These are phyloP conservation scores for Colletotrichum orbiculare DNA, from an alignment of 2,329 filamentous ascomycete genomes.

Conservation along the genomic window DNA sequence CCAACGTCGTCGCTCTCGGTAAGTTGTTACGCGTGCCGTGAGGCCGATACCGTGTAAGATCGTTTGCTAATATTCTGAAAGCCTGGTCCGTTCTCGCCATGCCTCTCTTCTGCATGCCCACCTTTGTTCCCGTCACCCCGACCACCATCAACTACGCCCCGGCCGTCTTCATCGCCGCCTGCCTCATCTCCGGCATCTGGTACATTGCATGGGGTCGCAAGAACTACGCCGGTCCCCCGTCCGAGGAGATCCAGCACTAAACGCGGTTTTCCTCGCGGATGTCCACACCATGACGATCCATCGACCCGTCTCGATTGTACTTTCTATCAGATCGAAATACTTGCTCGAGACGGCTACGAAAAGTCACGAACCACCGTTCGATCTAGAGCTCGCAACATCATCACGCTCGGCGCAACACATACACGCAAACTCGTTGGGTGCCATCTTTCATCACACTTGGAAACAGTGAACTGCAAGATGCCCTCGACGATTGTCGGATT, in stretches of 20 bases:
- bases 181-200: slow-evolving; percentile 70
- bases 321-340: slow-evolving; percentile 5
- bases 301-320: background rate
- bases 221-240: slow-evolving; percentile 74
- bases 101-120: slow-evolving; percentile 80
- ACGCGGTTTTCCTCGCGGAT: background rate
- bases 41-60: background rate
- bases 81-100: slow-evolving; percentile 76
- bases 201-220: slow-evolving; percentile 77
- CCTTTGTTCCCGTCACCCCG: slow-evolving; percentile 68
- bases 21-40: too few species aligned
- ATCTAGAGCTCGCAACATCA: background rate
- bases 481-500: background rate
- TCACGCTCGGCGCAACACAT: background rate
- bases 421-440: background rate
- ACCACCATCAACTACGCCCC: slow-evolving; percentile 78
- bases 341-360: background rate
- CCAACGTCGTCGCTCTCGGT: slow-evolving; percentile 75
- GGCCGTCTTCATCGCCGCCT: slow-evolving; percentile 77
- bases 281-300: background rate
- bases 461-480: slow-evolving; percentile 18
- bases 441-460: slow-evolving; percentile 14
- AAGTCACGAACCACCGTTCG: background rate
- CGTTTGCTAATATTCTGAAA: slow-evolving; percentile 47
- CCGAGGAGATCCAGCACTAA: slow-evolving; percentile 48